Base-by-base conservation (phyloP, 345 rosid genomes). In the Toxicodendron radicans region DNA sequence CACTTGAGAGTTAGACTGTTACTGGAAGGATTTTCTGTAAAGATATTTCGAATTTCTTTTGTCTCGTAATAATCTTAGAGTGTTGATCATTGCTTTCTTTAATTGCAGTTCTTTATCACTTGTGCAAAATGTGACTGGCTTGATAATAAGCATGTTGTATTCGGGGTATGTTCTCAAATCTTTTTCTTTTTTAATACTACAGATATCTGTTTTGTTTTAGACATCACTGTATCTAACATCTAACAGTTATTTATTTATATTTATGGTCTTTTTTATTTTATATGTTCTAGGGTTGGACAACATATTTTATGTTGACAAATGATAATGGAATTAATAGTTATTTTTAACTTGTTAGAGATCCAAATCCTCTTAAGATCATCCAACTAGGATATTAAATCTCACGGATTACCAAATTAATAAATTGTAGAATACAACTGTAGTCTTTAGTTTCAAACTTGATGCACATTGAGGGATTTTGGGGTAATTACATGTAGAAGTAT, bases 91-190 rank as follows among this genome's bases (percentile, higher is more conserved):
- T 75, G 51, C 62, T 23, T 57, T 64, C 59, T 11, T 78, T 51
- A 38, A 32, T 75, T 87, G 88, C 99, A 92, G 98, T 96, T 96
- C 82, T 96, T 96, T 72, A 72, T 96, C 76, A 89, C 97, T 2
- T 96, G 99, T 74, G 89, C 98, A 49, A 96, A 96, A 85, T 92
- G 98, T 32, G 99, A 96, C 79, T 96, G 99, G 98, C 99, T 96
- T 51, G 98, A 93, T 81, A 89, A 93, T 79, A 90, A 89, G 88
- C 99, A 92, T 73, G 97, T 92, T 14, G 97, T 96, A 74, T 96
- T 93, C 30, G 99, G 99, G 94, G 99, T 96, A 93, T 60, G 89
- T 75, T 72, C 60, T 81, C 48, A 14, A 51, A 59, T 24, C 0
- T 41, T 53, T 17, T 62, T 38, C 43, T 38, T 38, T 38, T 5